Percentiles rank a stretch among this genome's conserved stretches.
Evolutionary conservation across 257 asterid species (phyloP).

Genomic region (Orobanche coerulescens): DNA sequence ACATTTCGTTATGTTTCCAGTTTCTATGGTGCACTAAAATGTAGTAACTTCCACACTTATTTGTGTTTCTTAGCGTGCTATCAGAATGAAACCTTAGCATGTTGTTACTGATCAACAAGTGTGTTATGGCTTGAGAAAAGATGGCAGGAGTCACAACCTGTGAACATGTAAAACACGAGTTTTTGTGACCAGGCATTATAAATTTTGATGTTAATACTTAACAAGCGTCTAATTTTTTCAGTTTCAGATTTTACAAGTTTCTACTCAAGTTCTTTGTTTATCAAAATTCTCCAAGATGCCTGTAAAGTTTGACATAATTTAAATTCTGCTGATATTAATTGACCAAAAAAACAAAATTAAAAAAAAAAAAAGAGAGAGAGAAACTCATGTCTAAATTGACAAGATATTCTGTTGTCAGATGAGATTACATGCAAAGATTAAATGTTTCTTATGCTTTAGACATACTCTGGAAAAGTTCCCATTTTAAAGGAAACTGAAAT

Average conservation of each 20-base stretch:
- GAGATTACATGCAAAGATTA: not conserved
- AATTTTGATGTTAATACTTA: no score
- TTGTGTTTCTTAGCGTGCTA: not conserved
- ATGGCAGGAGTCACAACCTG: not conserved
- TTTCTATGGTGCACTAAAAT: not conserved
- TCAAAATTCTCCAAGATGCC: not conserved
- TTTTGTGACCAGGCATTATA: not conserved
- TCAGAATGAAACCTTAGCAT: not conserved
- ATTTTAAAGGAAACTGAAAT: not conserved
- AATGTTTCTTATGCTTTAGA: not conserved
- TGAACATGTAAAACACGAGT: not conserved
- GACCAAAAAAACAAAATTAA: not conserved
- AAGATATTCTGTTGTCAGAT: not conserved
- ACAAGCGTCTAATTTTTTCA: no score
- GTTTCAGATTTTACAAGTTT: no score
- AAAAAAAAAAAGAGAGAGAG: not conserved
- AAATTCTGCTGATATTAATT: not conserved
- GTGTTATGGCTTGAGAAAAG: not conserved
- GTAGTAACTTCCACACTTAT: not conserved
- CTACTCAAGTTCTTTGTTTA: no score
- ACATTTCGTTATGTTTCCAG: not conserved
- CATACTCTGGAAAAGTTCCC: not conserved
- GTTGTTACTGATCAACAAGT: not conserved
- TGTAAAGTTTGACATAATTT: not conserved
- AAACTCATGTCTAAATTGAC: not conserved